These are phyloP conservation scores for Fusarium cicatricum DNA, from an alignment of 2,329 filamentous ascomycete species.

Conservation along the genomic window DNA sequence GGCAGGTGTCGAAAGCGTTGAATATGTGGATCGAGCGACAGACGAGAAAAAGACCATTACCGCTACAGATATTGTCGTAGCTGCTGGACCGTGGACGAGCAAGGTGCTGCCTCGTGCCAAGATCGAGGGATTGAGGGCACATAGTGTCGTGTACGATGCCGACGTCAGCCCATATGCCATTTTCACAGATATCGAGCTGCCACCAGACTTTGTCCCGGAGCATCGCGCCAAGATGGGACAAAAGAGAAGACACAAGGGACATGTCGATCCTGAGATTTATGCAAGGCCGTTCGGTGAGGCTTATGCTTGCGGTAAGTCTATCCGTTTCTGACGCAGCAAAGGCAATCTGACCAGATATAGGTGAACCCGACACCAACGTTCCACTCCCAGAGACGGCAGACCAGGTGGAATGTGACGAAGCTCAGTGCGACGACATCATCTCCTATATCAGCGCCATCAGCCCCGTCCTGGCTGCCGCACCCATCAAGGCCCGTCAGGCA, in stretches of 20 bases:
- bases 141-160: conserved; percentile 71
- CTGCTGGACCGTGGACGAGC: conserved; percentile 71
- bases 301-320: conserved; percentile 80
- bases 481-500: conserved; percentile 80
- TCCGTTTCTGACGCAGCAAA: neutral
- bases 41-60: conserved; percentile 48
- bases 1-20: conserved; percentile 67
- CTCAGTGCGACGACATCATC: conserved; percentile 84
- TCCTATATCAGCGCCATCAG: conserved; percentile 76
- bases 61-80: conserved; percentile 62
- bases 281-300: conserved; percentile 87
- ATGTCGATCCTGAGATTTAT: conserved; percentile 91
- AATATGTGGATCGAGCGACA: conserved; percentile 61
- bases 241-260: conserved; percentile 63
- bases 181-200: conserved; percentile 86
- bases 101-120: conserved; percentile 64
- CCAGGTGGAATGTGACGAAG: conserved; percentile 76
- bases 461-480: conserved; percentile 70
- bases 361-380: conserved; percentile 78
- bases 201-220: conserved; percentile 66
- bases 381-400: conserved; percentile 80
- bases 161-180: conserved; percentile 77
- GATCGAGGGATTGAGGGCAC: conserved; percentile 67
- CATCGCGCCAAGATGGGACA: conserved; percentile 58
- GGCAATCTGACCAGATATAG: conserved; percentile 42